Percentiles rank a stretch among this genome's conserved stretches.
Evolutionary conservation across 2,329 filamentous ascomycete species (phyloP).

Genomic region (Sporothrix globosa): DNA sequence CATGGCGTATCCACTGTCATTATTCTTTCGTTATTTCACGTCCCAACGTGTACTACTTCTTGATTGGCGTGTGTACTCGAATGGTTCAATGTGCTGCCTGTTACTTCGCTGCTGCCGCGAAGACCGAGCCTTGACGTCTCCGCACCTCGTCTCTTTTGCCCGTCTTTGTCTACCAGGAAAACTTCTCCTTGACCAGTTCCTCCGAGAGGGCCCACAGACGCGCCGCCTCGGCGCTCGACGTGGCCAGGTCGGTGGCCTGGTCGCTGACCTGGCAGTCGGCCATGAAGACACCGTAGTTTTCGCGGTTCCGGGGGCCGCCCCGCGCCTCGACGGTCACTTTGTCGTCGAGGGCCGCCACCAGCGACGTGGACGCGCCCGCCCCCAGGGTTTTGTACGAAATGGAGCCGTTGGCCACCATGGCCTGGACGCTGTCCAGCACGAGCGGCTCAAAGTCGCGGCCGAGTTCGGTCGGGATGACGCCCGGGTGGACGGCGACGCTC

Average conservation of each 20-base stretch:
- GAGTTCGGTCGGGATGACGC: slow-evolving; percentile 30
- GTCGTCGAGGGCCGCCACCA: slow-evolving; percentile 46
- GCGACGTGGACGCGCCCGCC: slow-evolving; percentile 48
- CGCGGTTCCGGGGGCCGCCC: neutral
- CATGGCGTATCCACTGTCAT: too few relatives aligned
- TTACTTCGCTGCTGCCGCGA: too few relatives aligned
- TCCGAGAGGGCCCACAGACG: slow-evolving; percentile 50
- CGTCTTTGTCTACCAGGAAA: slow-evolving; percentile 35
- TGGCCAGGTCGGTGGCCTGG: slow-evolving; percentile 36
- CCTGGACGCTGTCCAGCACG: neutral
- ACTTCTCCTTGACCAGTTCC: slow-evolving; percentile 47
- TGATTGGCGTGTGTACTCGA: too few relatives aligned
- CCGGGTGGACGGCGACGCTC: slow-evolving; percentile 30
- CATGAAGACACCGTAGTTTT: slow-evolving; percentile 42
- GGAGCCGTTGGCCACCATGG: neutral
- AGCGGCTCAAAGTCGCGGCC: neutral
- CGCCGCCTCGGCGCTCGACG: slow-evolving; percentile 41
- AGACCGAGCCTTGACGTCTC: neutral
- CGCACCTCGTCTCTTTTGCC: neutral
- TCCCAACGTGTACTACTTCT: too few relatives aligned
- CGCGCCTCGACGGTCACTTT: slow-evolving; percentile 46
- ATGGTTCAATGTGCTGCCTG: too few relatives aligned
- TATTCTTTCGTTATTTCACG: too few relatives aligned
- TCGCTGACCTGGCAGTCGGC: slow-evolving; percentile 45
- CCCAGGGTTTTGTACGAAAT: slow-evolving; percentile 37